These are phyloP conservation scores for Bidens hawaiensis DNA, from an alignment of 140 eudicot species.

Conservation along the genomic window DNA sequence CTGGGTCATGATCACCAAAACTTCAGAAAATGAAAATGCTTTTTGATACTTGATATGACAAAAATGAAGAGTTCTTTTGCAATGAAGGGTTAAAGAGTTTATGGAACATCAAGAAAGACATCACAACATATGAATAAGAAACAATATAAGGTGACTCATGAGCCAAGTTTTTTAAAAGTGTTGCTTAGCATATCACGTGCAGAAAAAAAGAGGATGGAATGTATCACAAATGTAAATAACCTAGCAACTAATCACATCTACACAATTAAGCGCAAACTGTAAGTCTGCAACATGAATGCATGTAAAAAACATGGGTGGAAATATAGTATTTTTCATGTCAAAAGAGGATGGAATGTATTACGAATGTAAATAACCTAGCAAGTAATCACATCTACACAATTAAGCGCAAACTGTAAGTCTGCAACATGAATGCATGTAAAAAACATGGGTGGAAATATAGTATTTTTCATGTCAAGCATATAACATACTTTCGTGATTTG, in stretches of 20 bases:
- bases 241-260: conserved; percentile 2
- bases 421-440: conserved; percentile 1
- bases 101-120: background rate
- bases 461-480: conserved; percentile 14
- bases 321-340: conserved; percentile 13
- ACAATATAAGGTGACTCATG: conserved; percentile 1
- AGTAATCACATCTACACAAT: conserved; percentile 2
- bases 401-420: too few species aligned
- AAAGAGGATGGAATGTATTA: too few species aligned
- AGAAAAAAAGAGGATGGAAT: background rate
- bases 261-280: background rate
- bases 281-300: conserved; percentile 2
- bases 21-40: background rate
- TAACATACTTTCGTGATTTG: conserved; percentile 70
- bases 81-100: background rate
- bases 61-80: background rate
- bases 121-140: background rate
- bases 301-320: conserved; percentile 1
- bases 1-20: background rate
- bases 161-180: conserved; percentile 4
- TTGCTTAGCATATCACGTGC: conserved; percentile 7
- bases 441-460: conserved; percentile 5
- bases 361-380: background rate
- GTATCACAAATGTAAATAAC: conserved; percentile 6
- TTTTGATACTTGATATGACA: background rate